Base-by-base conservation (phyloP, 805 yeast genomes). In the Saccharomycopsis javanensis region DNA sequence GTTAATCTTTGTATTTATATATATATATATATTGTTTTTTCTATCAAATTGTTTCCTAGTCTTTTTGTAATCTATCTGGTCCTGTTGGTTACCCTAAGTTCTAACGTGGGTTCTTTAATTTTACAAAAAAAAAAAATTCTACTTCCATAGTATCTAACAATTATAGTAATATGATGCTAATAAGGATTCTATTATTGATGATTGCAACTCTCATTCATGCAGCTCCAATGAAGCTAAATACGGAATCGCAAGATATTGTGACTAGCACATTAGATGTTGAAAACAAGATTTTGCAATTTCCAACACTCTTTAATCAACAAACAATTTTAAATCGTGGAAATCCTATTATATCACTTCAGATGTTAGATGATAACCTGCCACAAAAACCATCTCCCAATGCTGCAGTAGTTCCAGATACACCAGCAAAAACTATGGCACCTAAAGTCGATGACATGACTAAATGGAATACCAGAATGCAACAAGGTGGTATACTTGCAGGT, bases 401-500 rank as follows among this genome's bases (percentile, higher is more conserved):
- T 20, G 48, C 48, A 20, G 5, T 42, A 42, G 28, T 42, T 18
- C 48, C 48, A 8, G 28, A 42, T 8, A 42, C 48, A 20, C 48
- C 48, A 42, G 11, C 23, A 15, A 42, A 42, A 23, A 42, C 48
- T 10, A 13, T 23, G 48, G 48, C 48, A 8, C 48, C 48, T 8
- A n/a, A 42, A 42, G 48, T 20, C 3, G 28, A 42, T 42, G 28
- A 42, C 2, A 42, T 23, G 48, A 16, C 48, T 2, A 42, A 42
- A 42, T 42, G 48, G 48, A 42, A 42, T 13, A 42, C 8, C 6
- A 42, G 48, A 42, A 42, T 57, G 16, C 37, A 50, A 27, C 50
- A 57, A 20, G 35, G 50, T 31, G 59, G 57, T 8, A 31, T 57
- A 11, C 51, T 54, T 6, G 54, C 55, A 15, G 59, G 59, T 25